Evolutionary conservation across 1,139 yeast species (phyloP).

Genomic region (Zhuliangozyma parablackwelliae): DNA sequence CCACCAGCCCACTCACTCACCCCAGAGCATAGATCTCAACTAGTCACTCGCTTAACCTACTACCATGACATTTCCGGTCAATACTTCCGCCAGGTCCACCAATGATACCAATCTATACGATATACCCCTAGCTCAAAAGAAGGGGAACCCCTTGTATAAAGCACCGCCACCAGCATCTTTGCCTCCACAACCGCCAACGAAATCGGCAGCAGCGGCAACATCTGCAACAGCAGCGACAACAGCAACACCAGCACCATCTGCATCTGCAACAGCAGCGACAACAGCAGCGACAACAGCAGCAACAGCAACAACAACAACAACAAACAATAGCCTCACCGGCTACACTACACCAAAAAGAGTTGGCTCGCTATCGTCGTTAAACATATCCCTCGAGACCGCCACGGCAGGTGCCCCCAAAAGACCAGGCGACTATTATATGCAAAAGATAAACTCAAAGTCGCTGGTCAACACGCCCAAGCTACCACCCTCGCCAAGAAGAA

Average conservation of each 20-base stretch:
- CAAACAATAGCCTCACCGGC: conserved; percentile 6
- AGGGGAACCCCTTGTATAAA: conserved; percentile 1
- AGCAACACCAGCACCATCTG: no score
- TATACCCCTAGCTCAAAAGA: conserved; percentile 15
- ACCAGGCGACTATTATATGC: conserved; percentile 42
- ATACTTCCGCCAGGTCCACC: conserved; percentile 4
- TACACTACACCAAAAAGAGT: conserved; percentile 21
- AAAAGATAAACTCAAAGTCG: conserved; percentile 19
- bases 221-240: no score
- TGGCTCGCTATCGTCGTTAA: conserved; percentile 23
- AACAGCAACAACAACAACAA: not conserved
- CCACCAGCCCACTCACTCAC: no score
- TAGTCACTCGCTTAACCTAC: not conserved
- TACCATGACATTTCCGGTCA: not conserved
- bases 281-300: no score
- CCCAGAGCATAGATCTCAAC: not conserved
- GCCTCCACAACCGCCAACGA: conserved; percentile 4
- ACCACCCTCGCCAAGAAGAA: conserved; percentile 9
- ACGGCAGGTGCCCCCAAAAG: conserved; percentile 18
- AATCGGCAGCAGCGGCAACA: no score
- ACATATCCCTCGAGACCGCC: conserved; percentile 17
- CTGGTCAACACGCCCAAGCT: conserved; percentile 3
- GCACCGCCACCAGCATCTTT: no score
- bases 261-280: no score
- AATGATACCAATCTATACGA: conserved; percentile 24